phyloP scores from a whole-genome alignment of 2,329 filamentous ascomycete species.

The Stagonosporopsis cucurbitacearum region DNA sequence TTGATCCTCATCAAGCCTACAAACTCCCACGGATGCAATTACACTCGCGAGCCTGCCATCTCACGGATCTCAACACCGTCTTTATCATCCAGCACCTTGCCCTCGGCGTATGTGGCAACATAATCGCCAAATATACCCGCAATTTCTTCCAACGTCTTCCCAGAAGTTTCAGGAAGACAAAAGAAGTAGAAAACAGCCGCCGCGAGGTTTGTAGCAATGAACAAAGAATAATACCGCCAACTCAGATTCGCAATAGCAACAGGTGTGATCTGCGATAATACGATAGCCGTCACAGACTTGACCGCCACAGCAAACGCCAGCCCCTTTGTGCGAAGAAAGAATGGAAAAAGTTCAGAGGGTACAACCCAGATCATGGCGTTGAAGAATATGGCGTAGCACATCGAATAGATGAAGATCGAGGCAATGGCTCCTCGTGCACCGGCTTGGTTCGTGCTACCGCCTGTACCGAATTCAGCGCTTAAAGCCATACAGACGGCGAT shows the following conservation, averaged over 20 bases:
- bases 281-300: not conserved
- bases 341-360: not conserved
- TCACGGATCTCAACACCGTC: not conserved
- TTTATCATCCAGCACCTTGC: slow-evolving; percentile 2
- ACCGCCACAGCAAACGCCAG: not conserved
- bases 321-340: not conserved
- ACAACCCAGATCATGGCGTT: not conserved
- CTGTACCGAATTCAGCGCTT: not conserved
- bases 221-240: not conserved
- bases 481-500: not conserved
- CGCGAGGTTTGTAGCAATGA: not conserved
- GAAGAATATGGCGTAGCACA: not conserved
- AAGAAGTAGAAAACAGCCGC: not conserved
- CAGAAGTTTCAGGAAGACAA: not conserved
- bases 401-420: not conserved
- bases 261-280: not conserved
- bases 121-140: not conserved
- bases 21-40: not conserved
- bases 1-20: too few relatives aligned
- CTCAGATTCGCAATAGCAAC: not conserved
- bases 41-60: not conserved
- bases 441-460: not conserved
- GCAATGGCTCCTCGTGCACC: not conserved
- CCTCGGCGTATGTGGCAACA: not conserved
- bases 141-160: not conserved